These are phyloP conservation scores for Xylaria sp. DNA, from an alignment of 2,329 filamentous ascomycete genomes.

Conservation along the genomic window DNA sequence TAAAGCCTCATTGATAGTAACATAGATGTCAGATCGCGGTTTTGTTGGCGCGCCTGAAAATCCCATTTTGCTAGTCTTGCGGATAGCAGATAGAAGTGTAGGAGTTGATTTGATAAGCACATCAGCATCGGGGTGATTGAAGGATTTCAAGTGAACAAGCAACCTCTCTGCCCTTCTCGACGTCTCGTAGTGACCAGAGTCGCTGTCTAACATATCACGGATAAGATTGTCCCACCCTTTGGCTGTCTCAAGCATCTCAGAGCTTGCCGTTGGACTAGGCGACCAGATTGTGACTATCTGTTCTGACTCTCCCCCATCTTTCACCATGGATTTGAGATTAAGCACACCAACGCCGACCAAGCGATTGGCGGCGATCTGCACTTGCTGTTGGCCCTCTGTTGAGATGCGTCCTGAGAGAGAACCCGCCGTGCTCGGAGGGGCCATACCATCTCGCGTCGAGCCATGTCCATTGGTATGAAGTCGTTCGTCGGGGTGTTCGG, in stretches of 20 bases:
- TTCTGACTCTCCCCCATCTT: conserved; percentile 76
- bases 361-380: conserved; percentile 68
- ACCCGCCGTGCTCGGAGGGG: conserved; percentile 67
- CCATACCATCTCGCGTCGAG: conserved; percentile 58
- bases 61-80: conserved; percentile 87
- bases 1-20: conserved; percentile 84
- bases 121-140: conserved; percentile 81
- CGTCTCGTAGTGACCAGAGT: conserved; percentile 78
- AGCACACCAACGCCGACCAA: conserved; percentile 82
- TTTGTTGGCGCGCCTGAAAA: conserved; percentile 93
- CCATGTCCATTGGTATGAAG: conserved; percentile 50
- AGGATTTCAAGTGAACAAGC: conserved; percentile 82
- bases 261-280: conserved; percentile 63
- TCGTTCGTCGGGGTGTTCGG: conserved; percentile 61
- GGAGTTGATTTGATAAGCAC: conserved; percentile 85
- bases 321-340: conserved; percentile 79
- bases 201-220: conserved; percentile 76
- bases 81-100: conserved; percentile 83
- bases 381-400: conserved; percentile 49
- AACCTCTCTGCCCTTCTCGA: conserved; percentile 79
- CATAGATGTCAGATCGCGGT: conserved; percentile 91
- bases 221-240: conserved; percentile 81
- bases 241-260: conserved; percentile 67
- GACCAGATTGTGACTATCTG: conserved; percentile 83
- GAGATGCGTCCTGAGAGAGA: conserved; percentile 58